Percentiles rank a stretch among this genome's conserved stretches.
Conservation (phyloP, 768 basidiomycete species). For the Psilocybe azurescens region DNA sequence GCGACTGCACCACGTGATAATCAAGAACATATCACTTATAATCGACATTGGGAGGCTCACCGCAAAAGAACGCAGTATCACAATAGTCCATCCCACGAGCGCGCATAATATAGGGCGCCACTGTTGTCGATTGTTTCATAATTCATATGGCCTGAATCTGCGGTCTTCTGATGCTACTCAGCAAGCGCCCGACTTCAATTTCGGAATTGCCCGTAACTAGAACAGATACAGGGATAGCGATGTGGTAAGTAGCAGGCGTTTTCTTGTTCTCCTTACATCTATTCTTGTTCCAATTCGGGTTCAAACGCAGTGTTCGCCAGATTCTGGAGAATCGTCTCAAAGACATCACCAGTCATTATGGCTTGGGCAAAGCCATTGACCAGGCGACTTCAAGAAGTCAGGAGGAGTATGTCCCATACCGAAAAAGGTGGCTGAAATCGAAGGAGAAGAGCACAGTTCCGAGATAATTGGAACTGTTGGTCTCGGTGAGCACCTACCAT, state of each 20-base stretch:
- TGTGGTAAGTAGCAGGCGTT: neutral
- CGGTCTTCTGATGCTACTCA: constrained; percentile 2
- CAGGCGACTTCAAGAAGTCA: neutral
- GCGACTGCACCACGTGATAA: too few species aligned
- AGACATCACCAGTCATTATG: constrained; percentile 24
- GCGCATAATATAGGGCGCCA: constrained; percentile 13
- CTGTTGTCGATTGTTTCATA: constrained; percentile 18
- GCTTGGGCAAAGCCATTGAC: neutral
- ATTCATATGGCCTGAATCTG: constrained; percentile 17
- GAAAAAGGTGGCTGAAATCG: constrained; percentile 27
- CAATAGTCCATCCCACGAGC: neutral
- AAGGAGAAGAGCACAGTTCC: neutral
- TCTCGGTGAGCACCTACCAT: constrained; percentile 19
- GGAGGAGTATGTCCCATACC: constrained; percentile 2
- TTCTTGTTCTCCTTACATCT: constrained; percentile 19
- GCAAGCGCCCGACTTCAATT: neutral
- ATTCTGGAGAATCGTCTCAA: constrained; percentile 23
- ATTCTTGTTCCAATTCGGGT: constrained; percentile 9
- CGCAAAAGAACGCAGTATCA: too few species aligned
- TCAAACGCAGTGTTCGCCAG: constrained; percentile 7
- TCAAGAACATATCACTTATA: too few species aligned
- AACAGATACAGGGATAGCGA: neutral
- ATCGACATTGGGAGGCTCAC: too few species aligned
- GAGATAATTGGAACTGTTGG: constrained; percentile 27
- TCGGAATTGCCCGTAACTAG: neutral